Base-by-base conservation (phyloP, 805 yeast genomes). In the Hanseniaspora lindneri region DNA sequence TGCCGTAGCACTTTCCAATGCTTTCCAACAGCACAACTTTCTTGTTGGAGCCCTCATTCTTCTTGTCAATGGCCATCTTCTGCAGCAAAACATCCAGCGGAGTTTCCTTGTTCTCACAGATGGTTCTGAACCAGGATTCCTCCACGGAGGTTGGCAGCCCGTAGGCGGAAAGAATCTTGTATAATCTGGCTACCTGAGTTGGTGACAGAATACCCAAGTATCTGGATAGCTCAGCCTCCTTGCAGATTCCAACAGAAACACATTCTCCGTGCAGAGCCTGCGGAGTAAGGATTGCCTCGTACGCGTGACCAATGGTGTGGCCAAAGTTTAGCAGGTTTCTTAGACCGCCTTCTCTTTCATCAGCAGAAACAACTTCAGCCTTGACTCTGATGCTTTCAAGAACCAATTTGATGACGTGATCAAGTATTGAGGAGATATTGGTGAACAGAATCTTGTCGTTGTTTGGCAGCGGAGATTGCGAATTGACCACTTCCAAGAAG, bases 201-300 rank as follows among this genome's bases (percentile, higher is more conserved):
- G 97, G 92, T 1, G 94, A 76, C 54, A 92, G 69, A 47, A 85
- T 75, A 21, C 96, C 96, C 58, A 84, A 70, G 64, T 85, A 86
- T 60, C 98, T 77, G n/a, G 96, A 74, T 54, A 92, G 72, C 65
- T 92, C 98, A 4, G 97, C 97, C 65, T 92, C 98, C 58, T 79
- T 75, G 29, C 92, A 80, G 75, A 87, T 83, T 54, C 98, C 98
- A 52, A 92, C 75, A n/a, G 97, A 74, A n/a, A 92, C 98, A 73
- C 98, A 92, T 66, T 92, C 98, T 52, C 98, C 98, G 60, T 92
- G 98, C 39, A 92, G 73, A 21, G 95, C 92, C 64, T 88, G 86
- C 8, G 98, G 98, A 3, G 97, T 88, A 53, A 92, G 71, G 30
- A 92, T 79, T n/a, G 98, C 97, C 69, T 92, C 98, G 55, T 83